A percentile compares a stretch with the other conserved stretches of the same genome.
These are phyloP conservation scores for Ascoidea rubescens DNA, from an alignment of 805 yeast genomes.

Conservation along the genomic window DNA sequence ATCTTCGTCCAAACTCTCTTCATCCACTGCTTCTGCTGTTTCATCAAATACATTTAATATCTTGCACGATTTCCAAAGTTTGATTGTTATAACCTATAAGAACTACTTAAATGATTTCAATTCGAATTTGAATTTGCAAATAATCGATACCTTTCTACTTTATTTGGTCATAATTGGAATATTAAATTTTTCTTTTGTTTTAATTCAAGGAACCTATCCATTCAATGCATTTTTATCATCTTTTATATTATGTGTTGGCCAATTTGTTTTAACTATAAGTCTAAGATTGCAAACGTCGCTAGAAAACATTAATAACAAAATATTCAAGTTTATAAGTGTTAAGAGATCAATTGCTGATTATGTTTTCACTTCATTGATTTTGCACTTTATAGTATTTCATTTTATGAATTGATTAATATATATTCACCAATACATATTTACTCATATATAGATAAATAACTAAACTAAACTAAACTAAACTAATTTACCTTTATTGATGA, in stretches of 20 bases:
- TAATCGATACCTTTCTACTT: slow-evolving; percentile 66
- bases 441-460: neutral
- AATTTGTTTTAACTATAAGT: slow-evolving; percentile 78
- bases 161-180: slow-evolving; percentile 65
- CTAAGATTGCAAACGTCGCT: slow-evolving; percentile 57
- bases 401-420: slow-evolving; percentile 56
- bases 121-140: slow-evolving; percentile 22
- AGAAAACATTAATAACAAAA: slow-evolving; percentile 18
- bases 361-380: slow-evolving; percentile 69
- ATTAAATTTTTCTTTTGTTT: slow-evolving; percentile 65
- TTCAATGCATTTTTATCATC: slow-evolving; percentile 96
- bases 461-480: neutral
- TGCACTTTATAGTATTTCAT: slow-evolving; percentile 83
- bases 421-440: neutral
- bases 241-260: slow-evolving; percentile 84
- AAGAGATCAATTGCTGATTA: slow-evolving; percentile 72
- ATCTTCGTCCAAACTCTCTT: too few relatives aligned
- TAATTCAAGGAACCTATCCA: slow-evolving; percentile 80
- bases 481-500: slow-evolving; percentile 15
- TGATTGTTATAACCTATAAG: slow-evolving; percentile 5
- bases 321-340: slow-evolving; percentile 16
- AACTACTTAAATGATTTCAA: slow-evolving; percentile 5
- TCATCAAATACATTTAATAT: too few relatives aligned
- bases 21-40: too few relatives aligned
- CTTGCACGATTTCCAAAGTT: slow-evolving; percentile 3